Conservation (phyloP, 164 flowering plant genomes). For the Sextonia rubra region DNA sequence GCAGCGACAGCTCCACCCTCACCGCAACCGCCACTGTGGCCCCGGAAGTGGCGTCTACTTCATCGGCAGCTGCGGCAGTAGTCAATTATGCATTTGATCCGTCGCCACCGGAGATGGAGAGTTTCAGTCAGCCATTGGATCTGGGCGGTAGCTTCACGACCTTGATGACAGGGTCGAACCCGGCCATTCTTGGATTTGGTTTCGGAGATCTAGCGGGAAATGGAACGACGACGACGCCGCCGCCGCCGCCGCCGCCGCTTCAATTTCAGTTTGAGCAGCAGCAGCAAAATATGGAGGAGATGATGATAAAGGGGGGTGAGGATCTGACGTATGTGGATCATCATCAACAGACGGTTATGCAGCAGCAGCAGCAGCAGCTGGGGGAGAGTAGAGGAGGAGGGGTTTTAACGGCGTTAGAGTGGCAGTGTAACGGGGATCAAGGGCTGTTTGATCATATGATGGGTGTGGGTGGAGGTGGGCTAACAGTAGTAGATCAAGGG, state of each 20-base stretch:
- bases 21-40: conserved; percentile 24
- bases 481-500: conserved; percentile 50
- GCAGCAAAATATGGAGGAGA: conserved; percentile 32
- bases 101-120: conserved; percentile 18
- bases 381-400: conserved; percentile 20
- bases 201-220: conserved; percentile 17
- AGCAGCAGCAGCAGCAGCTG: conserved; percentile 2
- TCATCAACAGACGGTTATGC: conserved; percentile 37
- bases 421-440: conserved; percentile 46
- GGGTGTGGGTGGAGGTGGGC: too few relatives aligned
- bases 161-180: conserved; percentile 40
- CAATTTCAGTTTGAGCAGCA: conserved; percentile 13
- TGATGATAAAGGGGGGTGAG: conserved; percentile 23
- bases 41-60: conserved; percentile 13
- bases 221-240: conserved; percentile 9
- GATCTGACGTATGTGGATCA: conserved; percentile 9
- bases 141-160: conserved; percentile 44
- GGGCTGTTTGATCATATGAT: conserved; percentile 55
- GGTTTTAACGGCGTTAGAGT: conserved; percentile 39
- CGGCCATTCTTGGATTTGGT: conserved; percentile 17
- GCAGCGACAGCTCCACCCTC: conserved; percentile 36
- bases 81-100: conserved; percentile 18
- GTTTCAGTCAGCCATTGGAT: conserved; percentile 14
- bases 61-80: conserved; percentile 16
- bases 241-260: too few relatives aligned